These are phyloP conservation scores for Pseudisothecium myosuroides DNA, from an alignment of 225 moss, liverwort and hornwort genomes.

Conservation along the genomic window DNA sequence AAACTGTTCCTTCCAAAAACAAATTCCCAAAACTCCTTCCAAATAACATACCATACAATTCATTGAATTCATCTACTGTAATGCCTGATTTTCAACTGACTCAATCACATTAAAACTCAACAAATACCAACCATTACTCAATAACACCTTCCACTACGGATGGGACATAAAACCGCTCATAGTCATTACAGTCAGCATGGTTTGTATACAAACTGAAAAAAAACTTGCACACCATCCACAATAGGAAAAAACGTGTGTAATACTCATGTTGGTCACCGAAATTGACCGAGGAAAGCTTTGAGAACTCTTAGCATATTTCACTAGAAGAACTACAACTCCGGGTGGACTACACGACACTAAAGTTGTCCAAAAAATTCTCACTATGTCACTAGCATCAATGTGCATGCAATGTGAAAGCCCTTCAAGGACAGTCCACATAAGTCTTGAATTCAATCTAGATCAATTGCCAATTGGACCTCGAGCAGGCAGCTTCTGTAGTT, in stretches of 20 bases:
- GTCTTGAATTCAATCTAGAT: background rate
- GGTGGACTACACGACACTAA: background rate
- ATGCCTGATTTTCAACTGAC: background rate
- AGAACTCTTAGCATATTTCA: background rate
- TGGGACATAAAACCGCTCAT: background rate
- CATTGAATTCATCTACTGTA: background rate
- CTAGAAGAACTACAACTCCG: background rate
- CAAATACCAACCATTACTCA: background rate
- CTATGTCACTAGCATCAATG: background rate
- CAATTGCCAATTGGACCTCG: background rate
- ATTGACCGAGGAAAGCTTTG: background rate
- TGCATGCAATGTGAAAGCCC: background rate
- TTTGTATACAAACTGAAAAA: background rate
- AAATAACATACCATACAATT: background rate
- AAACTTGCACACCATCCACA: background rate
- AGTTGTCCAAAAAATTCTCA: background rate
- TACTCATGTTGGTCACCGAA: background rate
- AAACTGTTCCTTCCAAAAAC: background rate
- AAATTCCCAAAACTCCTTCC: background rate
- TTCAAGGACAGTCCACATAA: background rate
- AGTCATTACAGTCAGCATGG: background rate
- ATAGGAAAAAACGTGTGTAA: background rate
- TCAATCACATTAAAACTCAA: background rate
- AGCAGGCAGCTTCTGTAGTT: conserved; percentile 1
- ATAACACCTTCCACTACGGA: background rate